Base-by-base conservation (phyloP, 2,329 filamentous ascomycete species). In the Fusarium guadeloupense region DNA sequence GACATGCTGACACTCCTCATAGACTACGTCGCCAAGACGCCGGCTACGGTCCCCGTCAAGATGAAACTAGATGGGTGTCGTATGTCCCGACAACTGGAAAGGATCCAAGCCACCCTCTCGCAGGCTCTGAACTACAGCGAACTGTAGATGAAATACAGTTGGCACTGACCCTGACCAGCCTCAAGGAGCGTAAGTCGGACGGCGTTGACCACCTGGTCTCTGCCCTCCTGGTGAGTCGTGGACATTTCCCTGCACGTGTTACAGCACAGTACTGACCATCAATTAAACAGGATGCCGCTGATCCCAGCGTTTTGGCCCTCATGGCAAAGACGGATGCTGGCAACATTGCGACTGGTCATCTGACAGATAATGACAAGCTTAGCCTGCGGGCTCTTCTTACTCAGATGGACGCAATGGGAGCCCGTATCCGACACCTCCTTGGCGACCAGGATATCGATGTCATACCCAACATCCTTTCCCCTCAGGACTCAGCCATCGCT, bases 81-180 rank as follows among this genome's bases (percentile, higher is more conserved):
- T 71, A 69, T 46, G 58, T 69, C 13, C 63, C 69, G 6, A 60
- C 64, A 19, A 52, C 71, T 20, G 54, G 56, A 20, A 63, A 66
- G n/a, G 46, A 67, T n/a, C 44, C 46, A 20, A 44, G 33, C 25
- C 59, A 49, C 28, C 68, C 68, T 26, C 45, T 69, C 39, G 35
- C 64, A 42, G 69, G 79, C 60, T 76, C 80, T 66, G 59, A 77
- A 69, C 61, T 72, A 46, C 74, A 76, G 48, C 78, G 77, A 43
- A 78, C 75, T n/a, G 75, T 90, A 17, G 80, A 83, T 46, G 85
- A 90, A 72, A 83, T 89, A 69, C 88, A 90, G 70, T 83, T 86
- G 37, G 88, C 87, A 5, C 80, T 91, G 56, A 87, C 85, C 57
- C 79, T 92, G 26, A 79, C 83, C 38, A 81, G 84, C 59, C 77